Conservation (phyloP, 2,329 filamentous ascomycete genomes). For the Aspergillus japonicus region DNA sequence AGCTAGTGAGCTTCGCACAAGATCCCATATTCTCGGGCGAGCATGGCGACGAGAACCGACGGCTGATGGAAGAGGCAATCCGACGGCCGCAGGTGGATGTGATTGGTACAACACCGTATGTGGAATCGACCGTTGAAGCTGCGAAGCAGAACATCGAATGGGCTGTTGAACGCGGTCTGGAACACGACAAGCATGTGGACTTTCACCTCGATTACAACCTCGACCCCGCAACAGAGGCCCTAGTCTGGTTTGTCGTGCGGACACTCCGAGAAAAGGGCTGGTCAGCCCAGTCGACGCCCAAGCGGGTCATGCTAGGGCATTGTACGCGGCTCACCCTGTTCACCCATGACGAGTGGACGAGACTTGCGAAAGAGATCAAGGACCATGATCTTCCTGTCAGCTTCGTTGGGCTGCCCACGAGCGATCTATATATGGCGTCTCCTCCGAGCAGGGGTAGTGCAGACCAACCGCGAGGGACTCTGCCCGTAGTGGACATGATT, state of each 20-base stretch:
- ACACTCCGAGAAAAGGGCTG: slow-evolving; percentile 53
- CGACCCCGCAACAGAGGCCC: slow-evolving; percentile 48
- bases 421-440: slow-evolving; percentile 71
- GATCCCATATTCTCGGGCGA: slow-evolving; percentile 63
- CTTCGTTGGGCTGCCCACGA: slow-evolving; percentile 69
- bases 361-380: slow-evolving; percentile 50
- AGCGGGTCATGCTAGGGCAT: slow-evolving; percentile 63
- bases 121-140: slow-evolving; percentile 54
- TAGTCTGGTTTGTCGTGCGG: slow-evolving; percentile 57
- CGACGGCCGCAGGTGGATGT: slow-evolving; percentile 51
- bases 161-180: slow-evolving; percentile 57
- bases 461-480: slow-evolving; percentile 55
- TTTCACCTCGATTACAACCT: slow-evolving; percentile 73
- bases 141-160: slow-evolving; percentile 61
- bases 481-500: slow-evolving; percentile 62
- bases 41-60: slow-evolving; percentile 52
- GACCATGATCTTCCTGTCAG: slow-evolving; percentile 55
- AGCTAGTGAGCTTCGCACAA: slow-evolving; percentile 71
- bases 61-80: slow-evolving; percentile 51
- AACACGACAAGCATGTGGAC: slow-evolving; percentile 59
- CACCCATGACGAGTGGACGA: slow-evolving; percentile 48
- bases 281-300: slow-evolving; percentile 42
- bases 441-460: slow-evolving; percentile 29
- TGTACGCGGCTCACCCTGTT: slow-evolving; percentile 66
- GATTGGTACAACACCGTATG: slow-evolving; percentile 68